Evolutionary conservation across 768 basidiomycete species (phyloP).

Genomic region (Termitomyces sp.): DNA sequence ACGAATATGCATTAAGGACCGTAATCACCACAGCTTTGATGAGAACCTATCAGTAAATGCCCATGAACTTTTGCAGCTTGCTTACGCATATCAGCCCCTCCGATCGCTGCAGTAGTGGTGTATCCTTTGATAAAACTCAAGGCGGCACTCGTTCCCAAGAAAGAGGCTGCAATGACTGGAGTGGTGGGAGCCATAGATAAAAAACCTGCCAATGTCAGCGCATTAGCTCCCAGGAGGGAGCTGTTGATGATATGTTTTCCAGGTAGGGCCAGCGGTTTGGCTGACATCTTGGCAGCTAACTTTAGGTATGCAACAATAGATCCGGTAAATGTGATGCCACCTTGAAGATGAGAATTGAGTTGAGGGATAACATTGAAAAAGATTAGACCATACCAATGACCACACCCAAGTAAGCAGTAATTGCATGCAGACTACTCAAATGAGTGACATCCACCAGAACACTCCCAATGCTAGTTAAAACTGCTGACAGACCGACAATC

Average conservation of each 20-base stretch:
- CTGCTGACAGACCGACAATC: constrained; percentile 87
- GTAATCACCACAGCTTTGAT: constrained; percentile 81
- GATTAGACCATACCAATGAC: constrained; percentile 58
- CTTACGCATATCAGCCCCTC: constrained; percentile 92
- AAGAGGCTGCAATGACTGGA: constrained; percentile 74
- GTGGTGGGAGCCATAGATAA: constrained; percentile 64
- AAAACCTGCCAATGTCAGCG: constrained; percentile 74
- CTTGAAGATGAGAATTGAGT: constrained; percentile 22
- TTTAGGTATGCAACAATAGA: constrained; percentile 90
- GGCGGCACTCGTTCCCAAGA: constrained; percentile 66
- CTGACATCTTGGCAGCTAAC: constrained; percentile 78
- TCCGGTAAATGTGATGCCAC: constrained; percentile 87
- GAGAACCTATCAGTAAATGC: constrained; percentile 4
- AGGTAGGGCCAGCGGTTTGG: constrained; percentile 67
- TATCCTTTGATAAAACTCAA: constrained; percentile 84
- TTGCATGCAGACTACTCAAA: constrained; percentile 67
- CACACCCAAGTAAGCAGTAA: constrained; percentile 84
- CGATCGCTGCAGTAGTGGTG: constrained; percentile 89
- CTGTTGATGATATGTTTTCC: constrained; percentile 76
- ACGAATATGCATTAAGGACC: constrained; percentile 86
- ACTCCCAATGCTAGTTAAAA: constrained; percentile 80
- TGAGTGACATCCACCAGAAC: constrained; percentile 72
- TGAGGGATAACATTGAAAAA: not conserved
- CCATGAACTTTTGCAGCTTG: constrained; percentile 10
- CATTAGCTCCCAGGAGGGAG: constrained; percentile 69